Evolutionary conservation across 73 alveolate species (phyloP).

Genomic region (Paramecium primaurelia): DNA sequence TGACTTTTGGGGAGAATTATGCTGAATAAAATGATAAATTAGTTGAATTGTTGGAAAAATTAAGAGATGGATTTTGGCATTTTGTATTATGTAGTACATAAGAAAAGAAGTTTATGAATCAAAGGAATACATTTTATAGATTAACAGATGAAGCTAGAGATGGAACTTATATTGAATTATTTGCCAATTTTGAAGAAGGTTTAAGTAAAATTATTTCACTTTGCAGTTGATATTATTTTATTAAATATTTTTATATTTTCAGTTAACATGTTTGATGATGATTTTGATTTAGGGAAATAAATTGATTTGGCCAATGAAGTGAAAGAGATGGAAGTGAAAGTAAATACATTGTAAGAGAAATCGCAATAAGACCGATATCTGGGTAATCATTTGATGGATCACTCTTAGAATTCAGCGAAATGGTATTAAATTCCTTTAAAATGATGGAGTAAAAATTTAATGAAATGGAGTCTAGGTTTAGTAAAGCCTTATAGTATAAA

Average conservation of each 20-base stretch:
- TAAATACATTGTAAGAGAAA: neutral
- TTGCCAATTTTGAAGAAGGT: conserved; percentile 41
- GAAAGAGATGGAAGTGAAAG: neutral
- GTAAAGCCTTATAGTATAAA: neutral
- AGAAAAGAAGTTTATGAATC: neutral
- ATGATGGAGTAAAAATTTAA: conserved; percentile 4
- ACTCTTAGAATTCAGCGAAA: conserved; percentile 27
- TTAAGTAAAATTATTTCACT: neutral
- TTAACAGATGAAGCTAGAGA: neutral
- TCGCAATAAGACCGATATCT: neutral
- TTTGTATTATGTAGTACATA: neutral
- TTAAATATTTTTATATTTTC: neutral
- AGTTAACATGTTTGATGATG: neutral
- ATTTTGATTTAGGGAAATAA: neutral
- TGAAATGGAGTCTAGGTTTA: conserved; percentile 2
- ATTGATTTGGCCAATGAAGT: neutral
- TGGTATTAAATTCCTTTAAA: conserved; percentile 8
- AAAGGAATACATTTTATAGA: neutral
- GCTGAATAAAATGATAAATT: neutral
- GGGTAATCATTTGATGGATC: neutral
- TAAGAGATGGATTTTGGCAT: conserved; percentile 3
- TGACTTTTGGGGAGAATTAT: neutral
- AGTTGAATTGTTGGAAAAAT: neutral
- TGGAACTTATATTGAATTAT: conserved; percentile 15
- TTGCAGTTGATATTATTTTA: neutral